A percentile compares a stretch with the other conserved stretches of the same genome.
phyloP scores from a whole-genome alignment of 208 protist species.

The Acanthamoeba sp. region DNA sequence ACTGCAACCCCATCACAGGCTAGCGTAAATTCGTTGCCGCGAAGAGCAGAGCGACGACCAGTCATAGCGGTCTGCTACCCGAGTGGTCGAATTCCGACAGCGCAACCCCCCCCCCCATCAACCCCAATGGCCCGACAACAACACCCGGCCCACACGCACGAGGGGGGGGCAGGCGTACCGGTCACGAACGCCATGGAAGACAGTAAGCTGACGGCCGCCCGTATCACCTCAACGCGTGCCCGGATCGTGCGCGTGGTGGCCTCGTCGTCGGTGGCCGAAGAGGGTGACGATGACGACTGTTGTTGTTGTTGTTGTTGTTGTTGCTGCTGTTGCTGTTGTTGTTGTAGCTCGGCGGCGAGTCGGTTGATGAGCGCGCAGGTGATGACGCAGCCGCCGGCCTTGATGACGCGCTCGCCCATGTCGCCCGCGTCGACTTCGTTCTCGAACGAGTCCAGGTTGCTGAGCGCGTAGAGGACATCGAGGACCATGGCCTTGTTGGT shows the following conservation, averaged over 20 bases:
- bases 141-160: not conserved
- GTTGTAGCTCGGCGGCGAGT: not conserved
- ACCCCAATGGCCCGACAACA: no score
- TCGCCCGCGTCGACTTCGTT: constrained; percentile 64
- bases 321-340: constrained; percentile 1
- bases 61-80: no score
- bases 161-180: constrained; percentile 3
- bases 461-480: constrained; percentile 71
- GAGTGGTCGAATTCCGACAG: not conserved
- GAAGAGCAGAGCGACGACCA: no score
- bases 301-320: constrained; percentile 27
- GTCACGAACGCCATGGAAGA: constrained; percentile 59
- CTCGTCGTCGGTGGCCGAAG: not conserved
- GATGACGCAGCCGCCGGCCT: constrained; percentile 68
- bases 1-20: no score
- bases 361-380: constrained; percentile 59
- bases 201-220: constrained; percentile 54
- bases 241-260: not conserved
- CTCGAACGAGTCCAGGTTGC: constrained; percentile 67
- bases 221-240: constrained; percentile 25
- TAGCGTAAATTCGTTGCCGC: no score
- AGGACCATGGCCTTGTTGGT: constrained; percentile 72
- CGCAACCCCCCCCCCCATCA: no score
- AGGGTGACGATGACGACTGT: no score
- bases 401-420: constrained; percentile 64